Conservation (phyloP, 495 filamentous ascomycete genomes). For the Astrocystis sublimbata region DNA sequence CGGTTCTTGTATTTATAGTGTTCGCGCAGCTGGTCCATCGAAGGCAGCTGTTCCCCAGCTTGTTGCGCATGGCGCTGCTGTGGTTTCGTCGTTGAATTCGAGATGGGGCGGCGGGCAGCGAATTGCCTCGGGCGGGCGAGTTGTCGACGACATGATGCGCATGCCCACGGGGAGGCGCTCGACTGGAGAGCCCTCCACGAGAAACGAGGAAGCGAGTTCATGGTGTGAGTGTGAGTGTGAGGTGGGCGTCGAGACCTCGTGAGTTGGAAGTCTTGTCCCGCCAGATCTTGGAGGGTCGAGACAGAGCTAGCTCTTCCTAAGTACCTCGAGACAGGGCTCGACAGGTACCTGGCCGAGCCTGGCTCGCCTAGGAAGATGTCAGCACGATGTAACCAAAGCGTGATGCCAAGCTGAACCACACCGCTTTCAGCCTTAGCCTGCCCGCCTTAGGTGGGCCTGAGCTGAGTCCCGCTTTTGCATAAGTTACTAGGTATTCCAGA, state of each 20-base stretch:
- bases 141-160: constrained; percentile 29
- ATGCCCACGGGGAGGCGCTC: constrained; percentile 30
- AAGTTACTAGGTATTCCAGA: not conserved
- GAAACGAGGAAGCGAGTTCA: constrained; percentile 30
- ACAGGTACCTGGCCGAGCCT: no score
- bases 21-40: constrained; percentile 56
- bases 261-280: no score
- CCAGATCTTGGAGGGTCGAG: no score
- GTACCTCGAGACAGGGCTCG: no score
- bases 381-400: not conserved
- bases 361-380: not conserved
- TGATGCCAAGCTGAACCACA: not conserved
- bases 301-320: no score
- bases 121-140: constrained; percentile 19
- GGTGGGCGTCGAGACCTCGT: constrained; percentile 6
- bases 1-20: constrained; percentile 60
- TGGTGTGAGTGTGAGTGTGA: constrained; percentile 30
- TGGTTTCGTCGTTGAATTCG: constrained; percentile 26
- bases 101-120: constrained; percentile 18
- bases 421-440: not conserved
- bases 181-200: constrained; percentile 25
- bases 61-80: constrained; percentile 15
- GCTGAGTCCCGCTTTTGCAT: no score
- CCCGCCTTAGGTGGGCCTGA: no score
- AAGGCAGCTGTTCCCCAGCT: no score